phyloP scores from a whole-genome alignment of 2,329 filamentous ascomycete species.

The Metarhizium anisopliae region DNA sequence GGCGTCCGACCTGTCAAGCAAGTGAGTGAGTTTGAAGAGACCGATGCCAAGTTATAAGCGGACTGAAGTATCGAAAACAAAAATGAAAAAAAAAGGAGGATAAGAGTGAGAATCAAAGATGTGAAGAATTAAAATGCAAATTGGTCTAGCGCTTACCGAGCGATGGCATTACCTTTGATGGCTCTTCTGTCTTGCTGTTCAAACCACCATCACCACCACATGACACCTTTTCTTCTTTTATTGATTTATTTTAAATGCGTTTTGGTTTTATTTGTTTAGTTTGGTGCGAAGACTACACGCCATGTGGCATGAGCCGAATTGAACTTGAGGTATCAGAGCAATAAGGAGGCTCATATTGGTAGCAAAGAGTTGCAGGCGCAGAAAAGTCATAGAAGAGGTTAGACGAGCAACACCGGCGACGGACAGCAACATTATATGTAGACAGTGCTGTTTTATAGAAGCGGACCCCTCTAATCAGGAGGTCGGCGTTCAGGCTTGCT shows the following conservation, averaged over 20 bases:
- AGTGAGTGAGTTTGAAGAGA: constrained; percentile 76
- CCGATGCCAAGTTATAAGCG: constrained; percentile 66
- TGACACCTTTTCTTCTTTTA: too few relatives aligned
- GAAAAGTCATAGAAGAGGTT: not conserved
- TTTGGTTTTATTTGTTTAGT: too few relatives aligned
- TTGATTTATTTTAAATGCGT: too few relatives aligned
- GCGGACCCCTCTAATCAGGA: not conserved
- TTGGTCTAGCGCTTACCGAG: not conserved
- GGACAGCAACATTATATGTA: not conserved
- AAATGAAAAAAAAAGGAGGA: not conserved
- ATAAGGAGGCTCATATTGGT: not conserved
- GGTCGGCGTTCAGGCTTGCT: not conserved
- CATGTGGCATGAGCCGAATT: not conserved
- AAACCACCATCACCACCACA: too few relatives aligned
- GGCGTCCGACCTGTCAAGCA: constrained; percentile 67
- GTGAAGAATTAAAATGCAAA: not conserved
- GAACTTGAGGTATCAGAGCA: not conserved
- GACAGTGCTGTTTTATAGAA: not conserved
- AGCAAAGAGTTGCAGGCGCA: not conserved
- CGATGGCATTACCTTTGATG: not conserved
- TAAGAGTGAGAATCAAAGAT: too few relatives aligned
- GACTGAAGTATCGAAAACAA: not conserved
- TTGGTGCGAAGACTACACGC: too few relatives aligned
- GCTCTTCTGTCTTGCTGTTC: too few relatives aligned
- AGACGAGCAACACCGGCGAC: not conserved